Percentiles rank a stretch among this genome's conserved stretches.
These are phyloP conservation scores for Yarrowia sp. DNA, from an alignment of 805 yeast genomes.

Conservation along the genomic window DNA sequence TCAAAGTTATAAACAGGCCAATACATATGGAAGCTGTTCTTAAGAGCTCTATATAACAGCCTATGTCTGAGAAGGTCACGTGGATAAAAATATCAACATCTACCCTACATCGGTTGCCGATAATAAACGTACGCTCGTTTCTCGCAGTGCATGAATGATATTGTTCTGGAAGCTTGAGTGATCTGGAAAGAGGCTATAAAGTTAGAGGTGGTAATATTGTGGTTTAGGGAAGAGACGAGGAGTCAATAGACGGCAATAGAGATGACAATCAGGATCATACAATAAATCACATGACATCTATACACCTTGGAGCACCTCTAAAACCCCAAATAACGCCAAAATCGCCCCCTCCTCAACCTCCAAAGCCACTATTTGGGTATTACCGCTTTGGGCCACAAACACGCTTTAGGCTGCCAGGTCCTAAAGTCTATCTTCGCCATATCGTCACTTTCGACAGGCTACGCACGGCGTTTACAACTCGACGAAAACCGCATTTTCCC, in stretches of 20 bases:
- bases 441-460: background rate
- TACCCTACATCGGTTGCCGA: no score
- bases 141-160: background rate
- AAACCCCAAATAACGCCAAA: no score
- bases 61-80: no score
- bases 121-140: no score
- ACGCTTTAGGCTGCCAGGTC: background rate
- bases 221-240: background rate
- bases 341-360: background rate
- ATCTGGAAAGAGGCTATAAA: no score
- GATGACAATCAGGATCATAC: no score
- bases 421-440: background rate
- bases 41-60: no score
- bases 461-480: conserved; percentile 6
- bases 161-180: background rate
- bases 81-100: no score
- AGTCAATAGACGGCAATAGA: no score
- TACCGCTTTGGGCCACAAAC: background rate
- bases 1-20: no score
- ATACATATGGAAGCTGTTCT: no score
- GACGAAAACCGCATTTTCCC: background rate
- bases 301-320: background rate
- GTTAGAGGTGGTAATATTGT: background rate
- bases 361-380: background rate
- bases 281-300: background rate